Evolutionary conservation across 495 filamentous ascomycete genomes (phyloP).

Genomic region (Xylaria cubensis): DNA sequence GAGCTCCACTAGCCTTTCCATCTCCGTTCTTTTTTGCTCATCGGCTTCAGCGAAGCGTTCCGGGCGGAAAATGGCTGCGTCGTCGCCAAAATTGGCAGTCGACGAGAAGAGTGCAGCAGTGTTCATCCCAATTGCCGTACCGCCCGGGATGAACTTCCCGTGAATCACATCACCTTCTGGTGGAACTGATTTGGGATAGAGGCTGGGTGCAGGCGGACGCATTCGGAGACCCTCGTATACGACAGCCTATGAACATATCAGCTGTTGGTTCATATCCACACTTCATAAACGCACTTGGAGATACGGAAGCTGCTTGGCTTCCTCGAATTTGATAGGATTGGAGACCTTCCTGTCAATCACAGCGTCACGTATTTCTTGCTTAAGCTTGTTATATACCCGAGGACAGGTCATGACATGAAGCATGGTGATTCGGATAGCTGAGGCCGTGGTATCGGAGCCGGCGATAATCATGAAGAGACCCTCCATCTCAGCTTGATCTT

Average conservation of each 20-base stretch:
- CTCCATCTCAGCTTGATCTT: conserved; percentile 49
- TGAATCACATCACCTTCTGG: conserved; percentile 52
- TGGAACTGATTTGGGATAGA: conserved; percentile 34
- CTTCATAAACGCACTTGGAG: conserved; percentile 35
- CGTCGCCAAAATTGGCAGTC: conserved; percentile 54
- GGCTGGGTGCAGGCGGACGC: conserved; percentile 25
- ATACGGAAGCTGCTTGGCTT: conserved; percentile 52
- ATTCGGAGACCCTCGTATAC: conserved; percentile 42
- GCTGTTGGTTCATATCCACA: neutral
- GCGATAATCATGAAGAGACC: conserved; percentile 49
- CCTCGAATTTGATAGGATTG: conserved; percentile 66
- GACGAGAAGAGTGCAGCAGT: conserved; percentile 42
- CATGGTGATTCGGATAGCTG: conserved; percentile 62
- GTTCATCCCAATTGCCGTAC: conserved; percentile 62
- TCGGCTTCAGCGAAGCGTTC: conserved; percentile 60
- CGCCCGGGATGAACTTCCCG: conserved; percentile 60
- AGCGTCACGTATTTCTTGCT: conserved; percentile 70
- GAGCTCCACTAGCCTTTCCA: conserved; percentile 51
- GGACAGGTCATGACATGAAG: conserved; percentile 56
- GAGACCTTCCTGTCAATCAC: conserved; percentile 59
- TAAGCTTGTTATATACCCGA: conserved; percentile 60
- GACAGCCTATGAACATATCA: conserved; percentile 32
- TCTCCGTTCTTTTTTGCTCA: conserved; percentile 42
- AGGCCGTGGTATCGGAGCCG: conserved; percentile 64
- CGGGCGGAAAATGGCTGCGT: conserved; percentile 58